Percentiles rank a stretch among this genome's conserved stretches.
These are phyloP conservation scores for Haplosporangium gracile DNA, from an alignment of 192 early-diverging fungal genomes.

Conservation along the genomic window DNA sequence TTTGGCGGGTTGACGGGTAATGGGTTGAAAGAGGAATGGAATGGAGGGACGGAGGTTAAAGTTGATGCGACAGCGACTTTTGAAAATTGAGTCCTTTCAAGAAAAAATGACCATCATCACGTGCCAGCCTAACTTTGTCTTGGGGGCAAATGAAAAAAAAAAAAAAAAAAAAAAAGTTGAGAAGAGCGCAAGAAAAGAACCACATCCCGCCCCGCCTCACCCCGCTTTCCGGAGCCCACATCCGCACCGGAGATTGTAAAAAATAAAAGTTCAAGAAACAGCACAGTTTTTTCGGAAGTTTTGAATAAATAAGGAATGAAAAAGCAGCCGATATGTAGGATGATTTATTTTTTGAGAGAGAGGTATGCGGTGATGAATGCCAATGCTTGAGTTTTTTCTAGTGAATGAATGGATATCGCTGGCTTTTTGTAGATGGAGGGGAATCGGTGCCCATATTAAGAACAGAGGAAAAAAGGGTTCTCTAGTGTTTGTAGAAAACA, in stretches of 20 bases:
- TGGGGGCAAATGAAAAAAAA: too few relatives aligned
- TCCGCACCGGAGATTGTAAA: not conserved
- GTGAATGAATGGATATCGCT: slow-evolving; percentile 7
- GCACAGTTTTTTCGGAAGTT: not conserved
- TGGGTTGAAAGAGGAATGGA: too few relatives aligned
- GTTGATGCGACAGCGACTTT: too few relatives aligned
- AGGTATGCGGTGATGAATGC: not conserved
- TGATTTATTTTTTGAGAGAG: not conserved
- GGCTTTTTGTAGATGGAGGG: not conserved
- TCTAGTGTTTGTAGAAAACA: slow-evolving; percentile 73
- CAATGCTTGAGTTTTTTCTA: not conserved
- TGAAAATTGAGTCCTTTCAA: too few relatives aligned
- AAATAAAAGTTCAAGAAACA: not conserved
- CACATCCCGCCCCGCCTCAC: not conserved
- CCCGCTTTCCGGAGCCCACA: not conserved
- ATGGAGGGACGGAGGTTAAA: too few relatives aligned
- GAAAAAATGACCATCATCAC: too few relatives aligned
- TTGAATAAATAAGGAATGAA: not conserved
- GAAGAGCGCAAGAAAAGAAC: not conserved
- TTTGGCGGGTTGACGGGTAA: not conserved
- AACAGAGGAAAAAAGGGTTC: not conserved
- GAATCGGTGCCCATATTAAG: not conserved
- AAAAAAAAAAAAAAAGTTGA: not conserved
- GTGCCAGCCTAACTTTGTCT: too few relatives aligned
- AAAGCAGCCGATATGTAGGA: not conserved